A percentile compares a stretch with the other conserved stretches of the same genome.
Evolutionary conservation across 2,329 filamentous ascomycete genomes (phyloP).

Genomic region (Phaeoacremonium minimum): DNA sequence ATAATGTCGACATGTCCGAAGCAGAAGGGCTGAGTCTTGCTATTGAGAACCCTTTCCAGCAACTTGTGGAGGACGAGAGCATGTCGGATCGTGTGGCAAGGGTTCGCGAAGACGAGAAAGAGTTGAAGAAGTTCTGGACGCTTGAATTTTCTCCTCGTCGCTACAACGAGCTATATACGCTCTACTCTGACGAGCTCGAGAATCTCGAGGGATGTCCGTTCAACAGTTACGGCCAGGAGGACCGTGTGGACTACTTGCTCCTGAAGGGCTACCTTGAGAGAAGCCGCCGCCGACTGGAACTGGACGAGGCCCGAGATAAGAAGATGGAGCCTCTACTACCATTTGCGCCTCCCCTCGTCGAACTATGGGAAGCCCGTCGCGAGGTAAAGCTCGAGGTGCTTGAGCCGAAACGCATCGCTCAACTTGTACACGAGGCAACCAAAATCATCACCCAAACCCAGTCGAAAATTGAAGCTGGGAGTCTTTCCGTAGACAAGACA

Average conservation of each 20-base stretch:
- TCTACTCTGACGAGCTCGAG: constrained; percentile 34
- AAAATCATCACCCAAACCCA: constrained; percentile 25
- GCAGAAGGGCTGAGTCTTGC: no score
- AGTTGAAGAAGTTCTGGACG: constrained; percentile 45
- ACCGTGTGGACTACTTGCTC: constrained; percentile 43
- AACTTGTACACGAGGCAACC: constrained; percentile 29
- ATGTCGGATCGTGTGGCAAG: constrained; percentile 37
- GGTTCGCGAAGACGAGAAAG: constrained; percentile 36
- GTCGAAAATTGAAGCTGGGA: constrained; percentile 25
- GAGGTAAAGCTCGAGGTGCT: constrained; percentile 30
- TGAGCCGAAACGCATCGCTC: constrained; percentile 35
- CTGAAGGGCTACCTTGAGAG: constrained; percentile 40
- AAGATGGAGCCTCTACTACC: constrained; percentile 35
- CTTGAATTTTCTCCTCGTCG: constrained; percentile 38
- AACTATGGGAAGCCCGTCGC: constrained; percentile 43
- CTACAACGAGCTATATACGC: constrained; percentile 30
- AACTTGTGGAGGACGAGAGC: constrained; percentile 17
- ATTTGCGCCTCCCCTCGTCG: constrained; percentile 34
- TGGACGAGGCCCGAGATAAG: constrained; percentile 29
- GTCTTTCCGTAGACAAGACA: constrained; percentile 30
- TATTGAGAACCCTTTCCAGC: no score
- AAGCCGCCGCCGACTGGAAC: constrained; percentile 28
- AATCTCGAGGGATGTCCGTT: constrained; percentile 28
- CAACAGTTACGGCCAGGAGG: constrained; percentile 31
- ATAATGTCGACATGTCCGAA: no score